Base-by-base conservation (phyloP, 2,329 filamentous ascomycete species). In the Aspergillus flavus region DNA sequence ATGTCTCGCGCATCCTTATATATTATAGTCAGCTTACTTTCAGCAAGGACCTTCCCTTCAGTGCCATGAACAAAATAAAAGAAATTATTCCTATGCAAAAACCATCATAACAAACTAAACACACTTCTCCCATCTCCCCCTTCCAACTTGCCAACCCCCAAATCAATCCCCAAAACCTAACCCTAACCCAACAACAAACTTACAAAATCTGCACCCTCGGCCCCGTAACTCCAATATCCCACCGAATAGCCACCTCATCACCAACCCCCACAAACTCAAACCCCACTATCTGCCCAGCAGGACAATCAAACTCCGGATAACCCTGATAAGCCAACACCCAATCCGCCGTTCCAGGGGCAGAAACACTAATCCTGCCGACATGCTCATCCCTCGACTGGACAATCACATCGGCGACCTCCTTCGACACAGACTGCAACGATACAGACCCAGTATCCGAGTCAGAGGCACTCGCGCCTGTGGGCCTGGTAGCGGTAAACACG, bases 261-360 rank as follows among this genome's bases (percentile, higher is more conserved):
- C 64, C 64, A 5, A 65, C 71, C 2, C 71, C 71, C 21, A 73
- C 71, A 66, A 69, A 71, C 61, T 73, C 71, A 57, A 69, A 64
- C 16, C 66, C 71, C 41, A 71, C 58, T 46, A 69, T 36, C 61
- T 66, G n/a, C 2, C 63, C 65, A 9, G 63, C 68, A 23, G 68
- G 70, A 52, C 70, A 72, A 9, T 61, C 57, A 63, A 73, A 73
- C 52, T 65, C 59, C 4, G 71, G 71, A 56, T 66, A 66, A 1
- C 68, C 67, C 11, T 65, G 50, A 39, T 65, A 71, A 1, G 65
- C 58, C 50, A 59, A 23, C 34, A 69, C 57, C 71, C 71, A 72
- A 12, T 64, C 64, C 12, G 69, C 69, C 14, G 50, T 53, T 0
- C 71, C 69, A 1, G 69, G 66, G 1, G 58, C 60, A 2, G 55